Evolutionary conservation across 495 filamentous ascomycete genomes (phyloP).

Genomic region (Penicillium bialowiezense): DNA sequence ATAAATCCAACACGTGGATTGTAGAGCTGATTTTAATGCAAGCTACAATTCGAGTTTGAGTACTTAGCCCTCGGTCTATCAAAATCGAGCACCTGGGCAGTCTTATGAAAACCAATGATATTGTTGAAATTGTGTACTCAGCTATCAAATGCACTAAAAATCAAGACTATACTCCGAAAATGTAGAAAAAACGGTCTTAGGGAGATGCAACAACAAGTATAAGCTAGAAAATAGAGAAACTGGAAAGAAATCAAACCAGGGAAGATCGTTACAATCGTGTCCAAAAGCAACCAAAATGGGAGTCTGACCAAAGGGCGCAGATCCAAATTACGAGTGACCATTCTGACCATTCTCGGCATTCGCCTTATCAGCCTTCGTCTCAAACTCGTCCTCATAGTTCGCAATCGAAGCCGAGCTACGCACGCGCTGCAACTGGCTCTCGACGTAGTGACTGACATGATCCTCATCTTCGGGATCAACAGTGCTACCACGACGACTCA

Average conservation of each 20-base stretch:
- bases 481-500: constrained; percentile 31
- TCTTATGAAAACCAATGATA: constrained; percentile 18
- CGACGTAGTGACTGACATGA: constrained; percentile 69
- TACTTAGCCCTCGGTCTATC: not conserved
- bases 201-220: constrained; percentile 6
- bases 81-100: not conserved
- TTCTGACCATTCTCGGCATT: constrained; percentile 24
- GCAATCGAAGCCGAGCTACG: constrained; percentile 50
- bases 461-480: constrained; percentile 48
- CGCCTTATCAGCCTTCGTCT: constrained; percentile 42
- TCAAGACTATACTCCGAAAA: constrained; percentile 1
- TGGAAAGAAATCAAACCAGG: not conserved
- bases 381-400: constrained; percentile 60
- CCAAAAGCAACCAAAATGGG: not conserved
- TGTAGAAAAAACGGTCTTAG: not conserved
- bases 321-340: constrained; percentile 1
- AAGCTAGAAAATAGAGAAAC: not conserved
- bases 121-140: not conserved
- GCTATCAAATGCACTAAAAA: not conserved
- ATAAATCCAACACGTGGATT: not conserved
- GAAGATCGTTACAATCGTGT: not conserved
- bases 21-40: not conserved
- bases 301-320: not conserved
- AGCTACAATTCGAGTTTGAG: not conserved
- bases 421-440: constrained; percentile 64